Evolutionary conservation across 805 yeast species (phyloP), one percentile per base, ranked within the genome.

Genomic region (Metschnikowia colocasiae): DNA sequence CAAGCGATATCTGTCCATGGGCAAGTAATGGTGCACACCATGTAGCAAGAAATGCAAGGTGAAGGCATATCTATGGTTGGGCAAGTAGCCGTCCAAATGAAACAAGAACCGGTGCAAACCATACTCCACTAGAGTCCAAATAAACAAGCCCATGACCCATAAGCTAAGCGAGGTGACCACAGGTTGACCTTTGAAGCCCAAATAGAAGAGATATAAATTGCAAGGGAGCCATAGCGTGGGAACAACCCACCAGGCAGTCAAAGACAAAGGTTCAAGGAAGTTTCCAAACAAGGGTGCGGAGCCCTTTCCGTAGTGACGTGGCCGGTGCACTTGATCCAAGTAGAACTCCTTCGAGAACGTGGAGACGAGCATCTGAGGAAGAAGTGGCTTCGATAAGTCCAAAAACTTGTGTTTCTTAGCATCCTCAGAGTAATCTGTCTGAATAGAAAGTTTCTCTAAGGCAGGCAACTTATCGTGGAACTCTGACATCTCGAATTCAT

Each of bases 291-390:
- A 65, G 6, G 91, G 97, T 10, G 99, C 99, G 3, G 97, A 88
- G 9, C 97, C 97, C 63, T 90, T 83, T 55, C 98, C 98, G 63
- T 91, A 94, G 67, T 94, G 99, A 64, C 99, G 83, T 45, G 99
- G 99, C 68, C 97, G 82, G 67, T 94, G 99, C 36, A 94, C 94
- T 69, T 94, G 97, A 63, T 90, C 96, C 61, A 94, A 75, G 66
- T 94, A 94, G 61, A 94, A 92, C 36, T 88, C 95, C 63, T 87
- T 92, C 35, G 86, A 62, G 75, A 90, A 94, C 30, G 78, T 76
- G 35, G 90, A 82, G 51, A 79, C 74, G 47, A 89, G 68, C 39
- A 94, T 87, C 72, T 94, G 99, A 66, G 80, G 61, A 36, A 94
- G 69, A 57, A 94, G 73, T 1, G 99, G 95, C 63, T 80, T 82